Evolutionary conservation across 208 protist genomes (phyloP).

Genomic region (Blechomonas ayalai): DNA sequence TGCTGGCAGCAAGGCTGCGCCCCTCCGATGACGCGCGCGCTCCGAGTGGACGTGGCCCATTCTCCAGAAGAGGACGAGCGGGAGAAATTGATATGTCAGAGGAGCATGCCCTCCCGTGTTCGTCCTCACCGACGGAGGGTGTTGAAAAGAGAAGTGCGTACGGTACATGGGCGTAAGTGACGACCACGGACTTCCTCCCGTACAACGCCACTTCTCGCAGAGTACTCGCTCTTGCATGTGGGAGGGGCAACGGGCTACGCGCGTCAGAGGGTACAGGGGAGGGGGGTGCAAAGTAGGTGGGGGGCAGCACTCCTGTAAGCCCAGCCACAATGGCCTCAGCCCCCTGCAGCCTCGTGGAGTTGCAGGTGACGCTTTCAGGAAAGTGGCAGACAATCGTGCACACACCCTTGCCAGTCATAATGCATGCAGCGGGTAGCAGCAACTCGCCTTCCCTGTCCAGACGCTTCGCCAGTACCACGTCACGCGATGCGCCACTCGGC

Average conservation of each 20-base stretch:
- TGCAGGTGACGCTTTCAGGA: conserved; percentile 24
- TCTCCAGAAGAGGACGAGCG: too few relatives aligned
- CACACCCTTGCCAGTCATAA: conserved; percentile 27
- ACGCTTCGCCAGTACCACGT: conserved; percentile 40
- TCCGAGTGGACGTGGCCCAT: too few relatives aligned
- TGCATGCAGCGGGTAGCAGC: conserved; percentile 56
- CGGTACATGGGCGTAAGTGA: neutral
- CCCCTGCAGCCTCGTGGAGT: conserved; percentile 37
- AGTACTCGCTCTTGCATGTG: neutral
- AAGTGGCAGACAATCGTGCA: conserved; percentile 72
- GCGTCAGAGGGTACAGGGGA: neutral
- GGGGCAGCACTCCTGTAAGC: conserved; percentile 52
- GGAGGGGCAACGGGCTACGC: too few relatives aligned
- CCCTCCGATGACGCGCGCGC: too few relatives aligned
- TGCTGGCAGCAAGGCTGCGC: too few relatives aligned
- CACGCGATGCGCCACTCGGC: conserved; percentile 1
- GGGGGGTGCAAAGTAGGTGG: conserved; percentile 3
- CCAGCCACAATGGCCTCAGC: conserved; percentile 67
- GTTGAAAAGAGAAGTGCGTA: conserved; percentile 2
- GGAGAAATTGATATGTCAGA: too few relatives aligned
- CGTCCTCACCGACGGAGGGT: too few relatives aligned
- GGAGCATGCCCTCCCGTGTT: too few relatives aligned
- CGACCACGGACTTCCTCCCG: neutral
- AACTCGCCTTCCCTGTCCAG: conserved; percentile 58
- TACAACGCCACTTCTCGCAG: neutral